Evolutionary conservation across 2,329 filamentous ascomycete genomes (phyloP).

Genomic region (Xylaria sp.): DNA sequence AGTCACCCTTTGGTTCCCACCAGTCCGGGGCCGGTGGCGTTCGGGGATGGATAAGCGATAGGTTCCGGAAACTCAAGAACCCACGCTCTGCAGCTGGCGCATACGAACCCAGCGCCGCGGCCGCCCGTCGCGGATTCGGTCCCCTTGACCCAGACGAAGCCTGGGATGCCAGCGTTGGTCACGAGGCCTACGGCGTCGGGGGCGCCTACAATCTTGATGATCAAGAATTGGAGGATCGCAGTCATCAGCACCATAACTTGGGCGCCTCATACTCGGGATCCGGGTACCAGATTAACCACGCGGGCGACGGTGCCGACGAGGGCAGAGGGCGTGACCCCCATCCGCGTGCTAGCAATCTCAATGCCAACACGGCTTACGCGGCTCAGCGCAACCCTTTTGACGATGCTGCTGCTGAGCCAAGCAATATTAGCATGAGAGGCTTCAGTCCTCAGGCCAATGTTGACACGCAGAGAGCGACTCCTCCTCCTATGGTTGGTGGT

Average conservation of each 20-base stretch:
- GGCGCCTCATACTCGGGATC: slow-evolving; percentile 25
- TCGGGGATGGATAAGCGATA: slow-evolving; percentile 66
- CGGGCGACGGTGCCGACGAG: slow-evolving; percentile 25
- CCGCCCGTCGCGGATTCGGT: slow-evolving; percentile 54
- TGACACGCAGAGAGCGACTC: slow-evolving; percentile 35
- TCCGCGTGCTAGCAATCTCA: slow-evolving; percentile 34
- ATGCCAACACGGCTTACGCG: slow-evolving; percentile 33
- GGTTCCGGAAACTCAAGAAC: slow-evolving; percentile 57
- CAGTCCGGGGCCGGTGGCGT: slow-evolving; percentile 57
- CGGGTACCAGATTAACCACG: slow-evolving; percentile 47
- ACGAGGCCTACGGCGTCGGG: slow-evolving; percentile 45
- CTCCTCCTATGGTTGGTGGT: slow-evolving; percentile 8
- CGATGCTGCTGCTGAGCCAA: slow-evolving; percentile 57
- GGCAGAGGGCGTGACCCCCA: slow-evolving; percentile 41
- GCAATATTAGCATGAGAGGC: slow-evolving; percentile 58
- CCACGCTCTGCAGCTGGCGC: slow-evolving; percentile 63
- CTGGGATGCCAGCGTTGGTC: slow-evolving; percentile 75
- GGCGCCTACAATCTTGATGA: slow-evolving; percentile 47
- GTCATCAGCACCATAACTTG: slow-evolving; percentile 3
- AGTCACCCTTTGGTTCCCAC: slow-evolving; percentile 43
- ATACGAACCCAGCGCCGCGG: slow-evolving; percentile 53
- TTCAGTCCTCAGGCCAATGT: slow-evolving; percentile 67
- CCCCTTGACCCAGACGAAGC: slow-evolving; percentile 76
- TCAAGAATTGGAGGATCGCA: slow-evolving; percentile 58
- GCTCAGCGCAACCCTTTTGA: slow-evolving; percentile 61